Evolutionary conservation across 2,329 filamentous ascomycete species (phyloP).

Genomic region (Colletotrichum aenigma): DNA sequence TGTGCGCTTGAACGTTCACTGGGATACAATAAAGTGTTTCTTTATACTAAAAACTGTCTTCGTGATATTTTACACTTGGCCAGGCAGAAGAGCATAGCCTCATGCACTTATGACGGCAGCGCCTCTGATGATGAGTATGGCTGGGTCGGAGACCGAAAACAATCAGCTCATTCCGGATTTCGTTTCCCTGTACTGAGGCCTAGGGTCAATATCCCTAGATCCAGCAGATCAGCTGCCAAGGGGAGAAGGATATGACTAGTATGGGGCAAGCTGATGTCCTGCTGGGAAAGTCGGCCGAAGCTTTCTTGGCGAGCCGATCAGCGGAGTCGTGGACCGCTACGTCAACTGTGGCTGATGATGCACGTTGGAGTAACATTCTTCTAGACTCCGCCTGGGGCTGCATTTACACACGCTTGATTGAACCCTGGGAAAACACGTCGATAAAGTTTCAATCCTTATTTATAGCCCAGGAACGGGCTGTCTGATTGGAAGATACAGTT

Average conservation of each 20-base stretch:
- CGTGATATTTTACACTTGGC: not conserved
- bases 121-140: not conserved
- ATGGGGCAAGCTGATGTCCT: not conserved
- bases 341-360: conserved; percentile 16
- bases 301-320: conserved; percentile 16
- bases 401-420: not conserved
- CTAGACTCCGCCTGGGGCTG: not conserved
- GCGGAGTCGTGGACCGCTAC: conserved; percentile 6
- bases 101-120: not conserved
- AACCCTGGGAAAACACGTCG: not conserved
- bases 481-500: conserved; percentile 1
- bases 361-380: not conserved
- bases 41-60: not conserved
- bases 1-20: not conserved
- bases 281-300: conserved; percentile 7
- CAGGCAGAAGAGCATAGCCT: not conserved
- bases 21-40: not conserved
- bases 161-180: not conserved
- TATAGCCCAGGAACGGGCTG: not conserved
- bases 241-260: not conserved
- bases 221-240: not conserved
- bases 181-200: not conserved
- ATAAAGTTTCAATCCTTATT: not conserved
- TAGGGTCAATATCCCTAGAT: not conserved
- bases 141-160: not conserved